These are phyloP conservation scores for barley (Hordeum vulgare) DNA, from an alignment of 176 grass and related monocot genomes.

Conservation along the genomic window MorexV3_pseudomolecules_assembly NC_058522.1:125736337-125736836, in stretches of 20 bases:
- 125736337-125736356: neutral
- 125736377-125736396: neutral
- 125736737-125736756: neutral
- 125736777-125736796: fast-evolving
- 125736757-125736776: fast-evolving
- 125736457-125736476: neutral
- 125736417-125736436: neutral
- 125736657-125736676: neutral
- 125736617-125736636: neutral
- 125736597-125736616: neutral
- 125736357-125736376: neutral
- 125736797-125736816: fast-evolving
- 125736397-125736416: neutral
- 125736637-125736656: neutral
- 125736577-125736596: neutral
- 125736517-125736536: neutral
- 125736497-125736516: neutral
- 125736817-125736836: neutral
- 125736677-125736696: neutral
- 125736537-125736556: neutral
- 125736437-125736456: neutral
- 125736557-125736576: neutral
- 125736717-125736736: neutral
- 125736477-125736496: neutral
- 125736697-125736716: neutral